Conservation (phyloP, 2,329 filamentous ascomycete genomes). For the Allantophomopsis cytisporea region DNA sequence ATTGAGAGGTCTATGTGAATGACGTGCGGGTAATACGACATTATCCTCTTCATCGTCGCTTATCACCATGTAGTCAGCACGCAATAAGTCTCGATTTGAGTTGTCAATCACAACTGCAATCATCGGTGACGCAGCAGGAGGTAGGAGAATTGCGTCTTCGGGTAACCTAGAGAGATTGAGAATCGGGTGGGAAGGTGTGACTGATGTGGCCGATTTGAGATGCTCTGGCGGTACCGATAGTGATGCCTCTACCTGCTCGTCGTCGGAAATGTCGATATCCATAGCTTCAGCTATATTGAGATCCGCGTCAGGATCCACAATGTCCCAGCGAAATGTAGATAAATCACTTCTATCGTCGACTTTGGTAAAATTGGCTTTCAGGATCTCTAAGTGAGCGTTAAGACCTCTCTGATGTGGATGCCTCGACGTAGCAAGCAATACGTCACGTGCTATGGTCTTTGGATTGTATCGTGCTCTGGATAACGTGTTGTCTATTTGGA, state of each 20-base stretch:
- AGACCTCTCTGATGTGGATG: slow-evolving; percentile 44
- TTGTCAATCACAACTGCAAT: too few relatives aligned
- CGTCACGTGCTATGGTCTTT: slow-evolving; percentile 47
- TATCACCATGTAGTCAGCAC: too few relatives aligned
- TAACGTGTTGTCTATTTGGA: neutral
- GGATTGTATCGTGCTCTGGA: slow-evolving; percentile 40
- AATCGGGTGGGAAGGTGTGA: too few relatives aligned
- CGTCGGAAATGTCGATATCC: neutral
- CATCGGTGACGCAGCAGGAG: neutral
- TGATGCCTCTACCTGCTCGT: neutral
- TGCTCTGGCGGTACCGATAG: too few relatives aligned
- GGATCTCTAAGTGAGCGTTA: slow-evolving; percentile 39
- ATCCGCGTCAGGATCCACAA: slow-evolving; percentile 2
- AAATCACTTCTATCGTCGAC: slow-evolving; percentile 1
- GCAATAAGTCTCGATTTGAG: too few relatives aligned
- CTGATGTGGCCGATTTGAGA: too few relatives aligned
- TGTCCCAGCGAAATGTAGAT: slow-evolving; percentile 4
- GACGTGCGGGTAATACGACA: too few relatives aligned
- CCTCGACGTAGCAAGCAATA: slow-evolving; percentile 45
- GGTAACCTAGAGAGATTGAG: neutral
- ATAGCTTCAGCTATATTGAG: slow-evolving; percentile 1
- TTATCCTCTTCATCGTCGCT: too few relatives aligned
- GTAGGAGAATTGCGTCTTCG: neutral
- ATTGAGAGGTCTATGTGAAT: too few relatives aligned
- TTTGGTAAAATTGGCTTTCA: slow-evolving; percentile 1